Evolutionary conservation across 768 basidiomycete species (phyloP).

Genomic region (Hericium coralloides): DNA sequence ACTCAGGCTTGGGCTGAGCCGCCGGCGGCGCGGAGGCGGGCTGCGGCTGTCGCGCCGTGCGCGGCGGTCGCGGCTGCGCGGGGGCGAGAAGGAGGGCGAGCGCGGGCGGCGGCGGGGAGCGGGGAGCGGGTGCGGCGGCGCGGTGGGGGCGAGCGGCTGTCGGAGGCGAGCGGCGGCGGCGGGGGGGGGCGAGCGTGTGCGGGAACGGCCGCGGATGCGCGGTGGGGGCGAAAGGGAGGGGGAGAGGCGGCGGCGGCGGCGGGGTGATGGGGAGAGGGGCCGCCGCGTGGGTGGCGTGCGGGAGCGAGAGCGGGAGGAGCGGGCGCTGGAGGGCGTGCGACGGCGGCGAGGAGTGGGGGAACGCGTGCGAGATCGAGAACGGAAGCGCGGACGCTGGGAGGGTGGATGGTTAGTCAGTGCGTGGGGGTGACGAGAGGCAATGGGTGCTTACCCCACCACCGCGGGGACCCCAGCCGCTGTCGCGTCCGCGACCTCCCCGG

Average conservation of each 20-base stretch:
- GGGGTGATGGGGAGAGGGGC: conserved; percentile 20
- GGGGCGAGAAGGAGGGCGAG: conserved; percentile 40
- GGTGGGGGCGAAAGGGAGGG: conserved; percentile 4
- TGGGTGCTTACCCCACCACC: conserved; percentile 32
- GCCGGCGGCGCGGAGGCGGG: conserved; percentile 33
- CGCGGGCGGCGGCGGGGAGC: conserved; percentile 27
- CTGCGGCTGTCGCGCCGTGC: conserved; percentile 42
- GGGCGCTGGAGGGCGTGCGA: conserved; percentile 22
- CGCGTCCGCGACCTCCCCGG: conserved; percentile 38
- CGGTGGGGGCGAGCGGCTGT: conserved; percentile 9
- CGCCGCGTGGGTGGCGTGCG: conserved; percentile 11
- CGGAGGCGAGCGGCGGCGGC: neutral
- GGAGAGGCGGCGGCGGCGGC: conserved; percentile 19
- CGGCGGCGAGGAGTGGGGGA: conserved; percentile 18
- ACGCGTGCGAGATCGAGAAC: conserved; percentile 30
- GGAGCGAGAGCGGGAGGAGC: conserved; percentile 22
- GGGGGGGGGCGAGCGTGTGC: neutral
- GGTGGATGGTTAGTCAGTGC: too few relatives aligned
- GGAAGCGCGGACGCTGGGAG: conserved; percentile 32
- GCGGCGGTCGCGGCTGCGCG: conserved; percentile 20
- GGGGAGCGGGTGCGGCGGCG: conserved; percentile 4
- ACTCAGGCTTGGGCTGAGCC: conserved; percentile 18
- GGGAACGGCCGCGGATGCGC: conserved; percentile 6
- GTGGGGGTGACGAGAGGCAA: too few relatives aligned
- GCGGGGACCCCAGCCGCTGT: conserved; percentile 59